A percentile compares a stretch with the other conserved stretches of the same genome.
Evolutionary conservation across 345 rosid genomes (phyloP).

Genomic region (Aurinia saxatilis): DNA sequence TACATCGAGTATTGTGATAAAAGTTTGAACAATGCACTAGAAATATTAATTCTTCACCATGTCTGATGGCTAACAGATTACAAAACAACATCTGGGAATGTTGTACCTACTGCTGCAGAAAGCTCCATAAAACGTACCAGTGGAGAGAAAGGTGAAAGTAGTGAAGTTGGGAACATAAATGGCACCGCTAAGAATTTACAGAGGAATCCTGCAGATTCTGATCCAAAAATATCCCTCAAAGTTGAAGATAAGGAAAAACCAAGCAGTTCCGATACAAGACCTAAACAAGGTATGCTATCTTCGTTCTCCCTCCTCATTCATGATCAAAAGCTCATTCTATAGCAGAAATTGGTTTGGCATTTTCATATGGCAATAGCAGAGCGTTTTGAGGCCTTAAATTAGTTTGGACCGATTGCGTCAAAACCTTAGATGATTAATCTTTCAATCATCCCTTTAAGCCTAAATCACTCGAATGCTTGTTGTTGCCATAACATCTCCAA

Average conservation of each 20-base stretch:
- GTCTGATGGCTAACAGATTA: conserved; percentile 37
- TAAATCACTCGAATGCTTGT: neutral
- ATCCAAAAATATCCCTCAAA: conserved; percentile 17
- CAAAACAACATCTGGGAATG: conserved; percentile 29
- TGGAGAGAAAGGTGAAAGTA: conserved; percentile 25
- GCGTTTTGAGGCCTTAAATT: neutral
- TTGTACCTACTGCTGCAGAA: conserved; percentile 22
- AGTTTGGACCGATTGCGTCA: neutral
- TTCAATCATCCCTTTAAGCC: neutral
- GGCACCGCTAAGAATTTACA: conserved; percentile 17
- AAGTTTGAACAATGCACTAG: neutral
- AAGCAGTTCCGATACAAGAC: conserved; percentile 50
- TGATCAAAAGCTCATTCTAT: neutral
- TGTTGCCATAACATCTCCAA: conserved; percentile 5
- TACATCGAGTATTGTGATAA: conserved; percentile 1
- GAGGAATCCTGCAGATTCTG: conserved; percentile 26
- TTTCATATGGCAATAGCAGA: too few species aligned
- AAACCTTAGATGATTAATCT: neutral
- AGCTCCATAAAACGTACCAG: conserved; percentile 10
- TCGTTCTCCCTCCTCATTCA: neutral
- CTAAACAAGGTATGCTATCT: conserved; percentile 57
- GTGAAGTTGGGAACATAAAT: conserved; percentile 23
- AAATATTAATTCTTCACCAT: neutral
- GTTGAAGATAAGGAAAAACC: conserved; percentile 50
- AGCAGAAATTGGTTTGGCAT: neutral